Conservation (phyloP, 1,284 basidiomycete species). For the Singerocomus inundabilis region DNA sequence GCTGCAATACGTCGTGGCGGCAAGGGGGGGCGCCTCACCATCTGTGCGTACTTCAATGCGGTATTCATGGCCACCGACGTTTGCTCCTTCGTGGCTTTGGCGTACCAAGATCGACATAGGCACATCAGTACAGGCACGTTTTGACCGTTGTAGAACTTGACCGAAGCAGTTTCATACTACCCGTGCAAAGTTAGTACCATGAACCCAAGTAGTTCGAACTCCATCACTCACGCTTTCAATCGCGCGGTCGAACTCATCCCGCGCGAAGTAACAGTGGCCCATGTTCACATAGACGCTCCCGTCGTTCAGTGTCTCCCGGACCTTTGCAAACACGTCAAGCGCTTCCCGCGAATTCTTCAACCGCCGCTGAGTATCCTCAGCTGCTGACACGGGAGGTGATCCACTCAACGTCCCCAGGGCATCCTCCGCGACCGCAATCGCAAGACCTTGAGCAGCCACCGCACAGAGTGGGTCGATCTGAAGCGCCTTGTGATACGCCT, state of each 20-base stretch:
- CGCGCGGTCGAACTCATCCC: conserved; percentile 91
- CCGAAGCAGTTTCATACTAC: conserved; percentile 86
- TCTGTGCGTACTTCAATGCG: conserved; percentile 77
- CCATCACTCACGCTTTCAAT: conserved; percentile 81
- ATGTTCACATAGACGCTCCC: conserved; percentile 92
- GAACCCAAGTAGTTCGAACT: neutral
- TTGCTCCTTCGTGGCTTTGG: conserved; percentile 86
- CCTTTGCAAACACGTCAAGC: conserved; percentile 82
- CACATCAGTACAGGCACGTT: conserved; percentile 78
- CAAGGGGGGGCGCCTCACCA: conserved; percentile 21
- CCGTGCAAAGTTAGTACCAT: neutral
- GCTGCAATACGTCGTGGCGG: neutral
- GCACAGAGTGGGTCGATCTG: conserved; percentile 80
- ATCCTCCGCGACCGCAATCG: conserved; percentile 90
- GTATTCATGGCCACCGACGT: conserved; percentile 77
- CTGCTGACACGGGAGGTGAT: conserved; percentile 43
- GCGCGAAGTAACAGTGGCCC: conserved; percentile 88
- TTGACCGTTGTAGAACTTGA: conserved; percentile 67
- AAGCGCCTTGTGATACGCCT: conserved; percentile 89
- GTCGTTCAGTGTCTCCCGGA: conserved; percentile 81
- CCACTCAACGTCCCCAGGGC: conserved; percentile 66
- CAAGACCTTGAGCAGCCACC: conserved; percentile 89
- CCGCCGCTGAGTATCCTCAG: conserved; percentile 65
- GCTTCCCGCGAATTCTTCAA: conserved; percentile 79
- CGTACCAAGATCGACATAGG: conserved; percentile 87